phyloP scores from a whole-genome alignment of 768 basidiomycete genomes.

The Mycena crocata region DNA sequence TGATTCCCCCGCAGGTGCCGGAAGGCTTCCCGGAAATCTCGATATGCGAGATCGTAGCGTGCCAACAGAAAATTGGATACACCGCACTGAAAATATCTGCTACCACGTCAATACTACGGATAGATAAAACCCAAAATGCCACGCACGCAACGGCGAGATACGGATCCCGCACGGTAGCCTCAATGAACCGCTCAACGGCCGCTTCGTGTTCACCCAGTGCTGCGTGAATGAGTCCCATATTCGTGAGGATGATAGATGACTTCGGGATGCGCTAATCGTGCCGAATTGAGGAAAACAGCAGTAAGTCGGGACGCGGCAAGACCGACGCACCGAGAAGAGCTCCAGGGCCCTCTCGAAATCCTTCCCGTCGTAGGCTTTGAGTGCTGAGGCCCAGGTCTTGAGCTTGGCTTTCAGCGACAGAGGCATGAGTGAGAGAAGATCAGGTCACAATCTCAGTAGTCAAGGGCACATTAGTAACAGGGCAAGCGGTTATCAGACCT shows the following conservation, averaged over 20 bases:
- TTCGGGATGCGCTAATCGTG: conserved; percentile 75
- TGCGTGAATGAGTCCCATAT: conserved; percentile 77
- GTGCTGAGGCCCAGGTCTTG: conserved; percentile 87
- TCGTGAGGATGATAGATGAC: conserved; percentile 70
- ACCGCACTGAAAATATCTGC: conserved; percentile 88
- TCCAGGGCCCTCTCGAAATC: conserved; percentile 81
- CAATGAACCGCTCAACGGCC: conserved; percentile 66
- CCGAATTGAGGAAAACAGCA: conserved; percentile 8
- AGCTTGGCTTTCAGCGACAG: conserved; percentile 76
- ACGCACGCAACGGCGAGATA: conserved; percentile 73
- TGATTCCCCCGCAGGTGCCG: conserved; percentile 85
- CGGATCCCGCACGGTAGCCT: conserved; percentile 65
- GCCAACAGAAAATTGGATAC: conserved; percentile 90
- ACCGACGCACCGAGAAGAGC: conserved; percentile 72
- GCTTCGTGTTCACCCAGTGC: conserved; percentile 70
- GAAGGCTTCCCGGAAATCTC: conserved; percentile 87
- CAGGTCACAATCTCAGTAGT: too few relatives aligned
- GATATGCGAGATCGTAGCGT: conserved; percentile 77
- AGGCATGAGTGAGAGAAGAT: too few relatives aligned
- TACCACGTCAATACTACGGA: background rate
- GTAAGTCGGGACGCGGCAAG: background rate
- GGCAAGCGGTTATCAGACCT: too few relatives aligned
- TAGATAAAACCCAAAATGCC: background rate
- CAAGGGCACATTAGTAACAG: too few relatives aligned
- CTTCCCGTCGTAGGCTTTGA: conserved; percentile 86